Evolutionary conservation across 2,329 filamentous ascomycete species (phyloP).

Genomic region (Lomentospora prolificans): DNA sequence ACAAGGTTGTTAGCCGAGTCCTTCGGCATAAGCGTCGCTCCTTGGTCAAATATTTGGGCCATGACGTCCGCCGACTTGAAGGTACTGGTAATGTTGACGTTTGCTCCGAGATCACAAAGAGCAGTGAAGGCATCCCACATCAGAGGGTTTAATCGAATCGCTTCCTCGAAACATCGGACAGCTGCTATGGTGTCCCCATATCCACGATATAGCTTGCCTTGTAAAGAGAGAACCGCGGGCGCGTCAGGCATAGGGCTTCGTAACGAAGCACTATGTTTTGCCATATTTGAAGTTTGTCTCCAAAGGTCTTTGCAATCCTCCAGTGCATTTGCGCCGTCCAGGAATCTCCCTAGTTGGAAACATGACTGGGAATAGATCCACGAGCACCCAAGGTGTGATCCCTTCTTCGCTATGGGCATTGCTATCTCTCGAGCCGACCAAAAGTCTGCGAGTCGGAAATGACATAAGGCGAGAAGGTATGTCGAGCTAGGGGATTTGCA

Average conservation of each 20-base stretch:
- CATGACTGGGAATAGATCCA: constrained; percentile 91
- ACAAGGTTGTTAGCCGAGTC: constrained; percentile 12
- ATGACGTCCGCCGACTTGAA: constrained; percentile 62
- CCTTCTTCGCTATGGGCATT: constrained; percentile 59
- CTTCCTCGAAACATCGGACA: constrained; percentile 76
- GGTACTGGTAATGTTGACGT: constrained; percentile 72
- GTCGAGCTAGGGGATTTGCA: constrained; percentile 68
- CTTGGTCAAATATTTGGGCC: constrained; percentile 34
- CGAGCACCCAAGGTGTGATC: constrained; percentile 72
- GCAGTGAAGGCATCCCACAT: constrained; percentile 96
- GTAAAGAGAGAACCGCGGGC: constrained; percentile 69
- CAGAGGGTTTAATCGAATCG: constrained; percentile 83
- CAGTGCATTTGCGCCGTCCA: constrained; percentile 72
- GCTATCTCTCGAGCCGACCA: constrained; percentile 80
- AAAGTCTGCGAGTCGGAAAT: constrained; percentile 71
- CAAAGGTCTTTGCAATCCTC: constrained; percentile 75
- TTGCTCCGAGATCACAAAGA: constrained; percentile 78
- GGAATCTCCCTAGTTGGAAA: constrained; percentile 64
- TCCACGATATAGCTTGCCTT: constrained; percentile 78
- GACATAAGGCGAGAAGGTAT: constrained; percentile 76
- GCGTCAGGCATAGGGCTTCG: constrained; percentile 73
- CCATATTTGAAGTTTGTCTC: constrained; percentile 66
- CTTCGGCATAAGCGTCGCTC: not conserved
- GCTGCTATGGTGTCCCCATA: constrained; percentile 79
- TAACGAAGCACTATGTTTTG: constrained; percentile 69